Base-by-base conservation (phyloP, 257 asterid genomes). In the Anisodus acutangulus region DNA sequence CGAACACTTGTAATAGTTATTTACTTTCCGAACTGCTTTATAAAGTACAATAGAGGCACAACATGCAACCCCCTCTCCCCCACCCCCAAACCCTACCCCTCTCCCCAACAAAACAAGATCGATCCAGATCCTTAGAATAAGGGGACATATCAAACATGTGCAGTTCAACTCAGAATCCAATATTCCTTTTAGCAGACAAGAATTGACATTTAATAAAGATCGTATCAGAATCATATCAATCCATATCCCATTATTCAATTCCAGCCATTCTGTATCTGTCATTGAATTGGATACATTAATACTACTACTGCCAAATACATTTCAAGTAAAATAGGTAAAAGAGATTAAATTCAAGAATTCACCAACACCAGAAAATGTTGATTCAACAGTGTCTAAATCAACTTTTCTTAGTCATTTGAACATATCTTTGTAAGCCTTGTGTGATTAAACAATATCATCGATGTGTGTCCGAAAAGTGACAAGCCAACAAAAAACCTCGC, bases 211-310 rank as follows among this genome's bases (percentile, higher is more conserved):
- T 72, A 89, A 88, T 88, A 81, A 84, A 45, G 85, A 81, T 63
- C 93, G 88, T 84, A 94, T 94, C 97, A 17, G 95, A 91, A 94
- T 94, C 93, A 92, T 88, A 93, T 92, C 95, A 90, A 84, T 79
- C 64, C 60, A 85, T 72, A 85, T 85, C 87, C 49, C 85, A 51
- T 13, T 83, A 83, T 88, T 88, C 89, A 88, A 74, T 84, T 88
- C 91, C 90, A 89, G 89, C 89, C 88, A 83, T 69, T 78, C 79
- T 84, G 84, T 69, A 86, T 74, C 89, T 85, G 87, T 83, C 89
- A 86, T 87, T 41, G 22, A 54, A 86, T 69, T 57, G 71, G 55
- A 68, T 64, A 78, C 58, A 86, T 31, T 79, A 64, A 37, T 57
- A 26, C n/a, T 49, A 74, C 57, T 51, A 76, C 47, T 51, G 63